Conservation (phyloP, 2,329 filamentous ascomycete genomes). For the Aspergillus udagawae region DNA sequence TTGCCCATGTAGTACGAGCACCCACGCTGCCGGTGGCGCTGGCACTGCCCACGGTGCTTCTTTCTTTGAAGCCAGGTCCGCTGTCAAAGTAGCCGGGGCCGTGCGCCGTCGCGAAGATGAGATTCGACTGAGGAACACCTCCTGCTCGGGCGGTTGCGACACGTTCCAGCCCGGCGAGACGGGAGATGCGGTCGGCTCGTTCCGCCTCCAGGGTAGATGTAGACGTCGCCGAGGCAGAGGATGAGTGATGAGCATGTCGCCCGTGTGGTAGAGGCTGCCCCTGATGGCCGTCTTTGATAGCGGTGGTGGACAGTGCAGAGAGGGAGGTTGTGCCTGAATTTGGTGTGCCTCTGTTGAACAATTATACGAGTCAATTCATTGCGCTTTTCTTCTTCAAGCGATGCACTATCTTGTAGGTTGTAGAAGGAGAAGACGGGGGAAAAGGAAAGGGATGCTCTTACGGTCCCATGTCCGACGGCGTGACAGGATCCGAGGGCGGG, state of each 20-base stretch:
- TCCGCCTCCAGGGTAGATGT: constrained; percentile 81
- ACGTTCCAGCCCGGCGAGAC: constrained; percentile 84
- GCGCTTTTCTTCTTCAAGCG: background rate
- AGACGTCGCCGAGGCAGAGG: constrained; percentile 54
- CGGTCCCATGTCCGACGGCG: constrained; percentile 80
- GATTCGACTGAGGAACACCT: constrained; percentile 25
- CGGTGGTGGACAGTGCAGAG: constrained; percentile 85
- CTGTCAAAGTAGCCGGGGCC: constrained; percentile 76
- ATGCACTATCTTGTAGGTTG: background rate
- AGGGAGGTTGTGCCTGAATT: constrained; percentile 90
- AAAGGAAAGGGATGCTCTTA: constrained; percentile 48
- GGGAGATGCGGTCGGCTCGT: constrained; percentile 90
- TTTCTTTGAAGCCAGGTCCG: constrained; percentile 68
- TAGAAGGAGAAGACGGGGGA: constrained; percentile 9
- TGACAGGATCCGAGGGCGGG: constrained; percentile 75
- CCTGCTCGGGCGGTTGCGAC: constrained; percentile 69
- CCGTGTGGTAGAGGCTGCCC: constrained; percentile 66
- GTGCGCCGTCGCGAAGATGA: constrained; percentile 37
- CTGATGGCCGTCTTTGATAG: constrained; percentile 93
- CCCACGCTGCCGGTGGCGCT: constrained; percentile 74
- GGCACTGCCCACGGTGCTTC: constrained; percentile 85
- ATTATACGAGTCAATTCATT: constrained; percentile 14
- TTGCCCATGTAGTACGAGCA: constrained; percentile 66
- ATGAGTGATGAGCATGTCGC: constrained; percentile 53
- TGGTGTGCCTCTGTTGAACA: constrained; percentile 70